Evolutionary conservation across 768 basidiomycete species (phyloP).

Genomic region (Cystofilobasidium macerans): DNA sequence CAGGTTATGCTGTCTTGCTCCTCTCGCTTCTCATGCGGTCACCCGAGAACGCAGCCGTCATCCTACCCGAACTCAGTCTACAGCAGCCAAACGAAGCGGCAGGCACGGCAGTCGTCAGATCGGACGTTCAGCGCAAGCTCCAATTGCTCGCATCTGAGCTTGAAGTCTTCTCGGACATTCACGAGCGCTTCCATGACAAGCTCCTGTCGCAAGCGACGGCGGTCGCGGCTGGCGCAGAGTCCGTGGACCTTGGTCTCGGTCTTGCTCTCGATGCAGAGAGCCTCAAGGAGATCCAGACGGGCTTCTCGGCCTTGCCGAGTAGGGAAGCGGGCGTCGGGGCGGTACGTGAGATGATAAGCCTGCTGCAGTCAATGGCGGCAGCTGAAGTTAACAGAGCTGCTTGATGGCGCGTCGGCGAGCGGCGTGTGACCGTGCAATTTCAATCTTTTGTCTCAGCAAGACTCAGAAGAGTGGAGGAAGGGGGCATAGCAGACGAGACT

Average conservation of each 20-base stretch:
- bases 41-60: constrained; percentile 9
- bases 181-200: constrained; percentile 23
- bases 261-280: neutral
- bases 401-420: too few relatives aligned
- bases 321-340: constrained; percentile 17
- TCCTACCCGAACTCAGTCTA: neutral
- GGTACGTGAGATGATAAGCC: constrained; percentile 4
- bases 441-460: too few relatives aligned
- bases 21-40: constrained; percentile 19
- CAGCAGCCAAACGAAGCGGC: neutral
- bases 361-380: constrained; percentile 2
- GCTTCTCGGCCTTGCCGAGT: constrained; percentile 8
- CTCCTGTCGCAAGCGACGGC: neutral
- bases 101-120: neutral
- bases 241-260: neutral
- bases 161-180: constrained; percentile 19
- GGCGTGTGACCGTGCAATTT: too few relatives aligned
- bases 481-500: too few relatives aligned
- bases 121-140: neutral
- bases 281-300: neutral
- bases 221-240: neutral
- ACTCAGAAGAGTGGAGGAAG: too few relatives aligned
- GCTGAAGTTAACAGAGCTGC: too few relatives aligned
- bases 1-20: constrained; percentile 20
- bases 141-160: neutral